Base-by-base conservation (phyloP, 2,329 filamentous ascomycete species). In the Malbranchea zuffiana region DNA sequence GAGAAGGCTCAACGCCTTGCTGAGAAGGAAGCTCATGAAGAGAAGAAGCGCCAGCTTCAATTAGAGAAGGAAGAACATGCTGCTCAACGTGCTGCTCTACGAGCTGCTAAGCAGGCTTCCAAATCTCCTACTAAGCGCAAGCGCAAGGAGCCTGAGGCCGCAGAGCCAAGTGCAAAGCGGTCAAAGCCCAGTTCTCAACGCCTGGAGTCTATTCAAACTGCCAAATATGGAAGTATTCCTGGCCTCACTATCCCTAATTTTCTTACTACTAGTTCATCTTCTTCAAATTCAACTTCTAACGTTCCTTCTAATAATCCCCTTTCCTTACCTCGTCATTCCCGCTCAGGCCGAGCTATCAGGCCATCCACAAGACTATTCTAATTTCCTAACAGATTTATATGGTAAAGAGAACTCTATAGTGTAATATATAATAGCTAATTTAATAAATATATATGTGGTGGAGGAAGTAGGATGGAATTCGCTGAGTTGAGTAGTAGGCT, bases 361-460 rank as follows among this genome's bases (percentile, higher is more conserved):
- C 11, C 18, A 29, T 5, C 10, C 2, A 5, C 3, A 23, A 21
- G 25, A n/a, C 6, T 29, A 29, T 36, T 20, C 3, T 13, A 29
- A 20, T 15, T 15, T 36, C 25, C 28, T 27, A 27, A 35, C 6
- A 27, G 17, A 27, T 36, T 36, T 36, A 12, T 36, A 36, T 20
- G 17, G 28, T 29, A 23, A 23, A 29, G 21, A 29, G 11, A 24
- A 35, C 30, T 6, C 24, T 3, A 16, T 29, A 16, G 21, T 21
- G 10, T 21, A 36, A 15, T 25, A 24, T 3, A 5, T 24, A 34
- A 34, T 24, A 34, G 10, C 8, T 34, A 24, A 24, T 25, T 34
- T 24, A 25, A 34, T 34, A 34, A 24, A 13, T 16, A 17, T 5
- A 11, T 25, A 15, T 15, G 20, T 24, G 15, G 32, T 24, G 16